Evolutionary conservation across 306 rosid genomes (phyloP).

Genomic region (Rosa rugosa): DNA sequence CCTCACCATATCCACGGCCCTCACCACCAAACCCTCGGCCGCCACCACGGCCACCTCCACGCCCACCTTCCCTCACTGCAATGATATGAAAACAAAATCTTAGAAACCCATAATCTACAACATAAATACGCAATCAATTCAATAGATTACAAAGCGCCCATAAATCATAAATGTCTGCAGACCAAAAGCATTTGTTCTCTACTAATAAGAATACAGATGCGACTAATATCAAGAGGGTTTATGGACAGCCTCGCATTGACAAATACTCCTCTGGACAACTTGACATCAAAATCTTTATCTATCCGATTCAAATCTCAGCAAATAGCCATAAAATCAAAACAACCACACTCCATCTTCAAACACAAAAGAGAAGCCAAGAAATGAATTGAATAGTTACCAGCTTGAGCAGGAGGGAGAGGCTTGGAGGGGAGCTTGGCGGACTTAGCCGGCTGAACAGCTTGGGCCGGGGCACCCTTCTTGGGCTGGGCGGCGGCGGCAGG

Average conservation of each 20-base stretch:
- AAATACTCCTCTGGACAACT: background rate
- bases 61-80: slow-evolving; percentile 50
- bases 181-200: background rate
- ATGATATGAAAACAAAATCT: background rate
- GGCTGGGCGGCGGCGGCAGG: slow-evolving; percentile 23
- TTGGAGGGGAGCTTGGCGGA: slow-evolving; percentile 61
- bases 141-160: no score
- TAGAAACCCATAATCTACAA: background rate
- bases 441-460: slow-evolving; percentile 40
- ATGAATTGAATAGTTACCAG: slow-evolving; percentile 30
- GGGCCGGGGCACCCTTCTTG: slow-evolving; percentile 40
- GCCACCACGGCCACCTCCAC: slow-evolving; percentile 49
- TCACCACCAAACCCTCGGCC: slow-evolving; percentile 43
- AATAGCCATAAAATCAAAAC: background rate
- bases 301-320: background rate
- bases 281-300: background rate
- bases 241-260: background rate
- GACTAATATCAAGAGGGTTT: background rate
- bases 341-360: background rate
- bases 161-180: background rate
- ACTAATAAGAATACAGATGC: background rate
- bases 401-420: slow-evolving; percentile 64
- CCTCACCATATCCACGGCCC: slow-evolving; percentile 51
- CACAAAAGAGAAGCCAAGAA: background rate
- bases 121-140: background rate